These are phyloP conservation scores for Penicillium lividum DNA, from an alignment of 495 filamentous ascomycete species.

Conservation along the genomic window DNA sequence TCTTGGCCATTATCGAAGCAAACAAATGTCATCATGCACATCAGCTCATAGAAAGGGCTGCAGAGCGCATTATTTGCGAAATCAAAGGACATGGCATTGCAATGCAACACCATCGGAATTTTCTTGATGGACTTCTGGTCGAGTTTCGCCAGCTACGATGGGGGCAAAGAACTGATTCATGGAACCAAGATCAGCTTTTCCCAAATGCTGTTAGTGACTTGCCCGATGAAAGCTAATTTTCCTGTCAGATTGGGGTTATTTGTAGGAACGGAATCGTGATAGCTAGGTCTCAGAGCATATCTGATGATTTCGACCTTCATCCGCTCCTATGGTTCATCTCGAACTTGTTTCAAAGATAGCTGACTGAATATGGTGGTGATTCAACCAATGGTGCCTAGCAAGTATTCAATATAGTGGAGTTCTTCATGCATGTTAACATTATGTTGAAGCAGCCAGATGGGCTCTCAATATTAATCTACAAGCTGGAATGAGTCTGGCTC, in stretches of 20 bases:
- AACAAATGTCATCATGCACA: constrained; percentile 6
- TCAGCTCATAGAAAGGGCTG: constrained; percentile 1
- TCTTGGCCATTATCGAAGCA: constrained; percentile 7
- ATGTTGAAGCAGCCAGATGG: constrained; percentile 2
- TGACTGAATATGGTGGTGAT: constrained; percentile 2
- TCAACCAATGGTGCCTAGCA: constrained; percentile 1
- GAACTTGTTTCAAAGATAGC: constrained; percentile 1
- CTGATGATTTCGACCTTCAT: constrained; percentile 1
- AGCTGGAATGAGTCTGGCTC: not conserved
- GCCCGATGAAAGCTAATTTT: not conserved
- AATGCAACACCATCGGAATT: constrained; percentile 1
- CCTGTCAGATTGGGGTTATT: not conserved
- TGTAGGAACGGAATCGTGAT: not conserved
- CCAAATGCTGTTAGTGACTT: not conserved
- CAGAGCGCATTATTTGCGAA: constrained; percentile 5
- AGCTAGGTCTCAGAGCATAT: not conserved
- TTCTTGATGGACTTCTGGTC: constrained; percentile 6
- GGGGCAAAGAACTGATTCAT: not conserved
- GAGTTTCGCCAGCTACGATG: constrained; percentile 1
- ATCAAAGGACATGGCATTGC: constrained; percentile 8
- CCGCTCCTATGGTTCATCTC: not conserved
- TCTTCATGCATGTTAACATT: constrained; percentile 9
- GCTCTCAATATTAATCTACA: constrained; percentile 1
- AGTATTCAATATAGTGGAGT: constrained; percentile 1
- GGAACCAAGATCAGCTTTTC: constrained; percentile 1